Evolutionary conservation across 345 rosid genomes (phyloP).

Genomic region (Crucihimalaya himalaica): DNA sequence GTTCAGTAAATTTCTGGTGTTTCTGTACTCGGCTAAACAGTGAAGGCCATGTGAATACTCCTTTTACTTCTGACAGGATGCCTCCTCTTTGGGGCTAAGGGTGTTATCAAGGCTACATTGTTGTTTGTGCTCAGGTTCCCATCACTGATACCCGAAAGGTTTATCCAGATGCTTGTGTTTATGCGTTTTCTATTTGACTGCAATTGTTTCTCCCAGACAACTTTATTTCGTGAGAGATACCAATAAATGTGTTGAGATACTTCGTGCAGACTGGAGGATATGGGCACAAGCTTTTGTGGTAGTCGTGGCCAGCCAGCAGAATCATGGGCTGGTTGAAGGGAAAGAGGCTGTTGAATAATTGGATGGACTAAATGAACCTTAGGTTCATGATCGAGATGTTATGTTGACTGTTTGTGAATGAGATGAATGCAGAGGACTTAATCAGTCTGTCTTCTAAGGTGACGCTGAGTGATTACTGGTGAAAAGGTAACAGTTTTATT

Average conservation of each 20-base stretch:
- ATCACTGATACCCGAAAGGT: background rate
- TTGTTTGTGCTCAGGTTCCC: background rate
- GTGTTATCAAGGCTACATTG: constrained; percentile 60
- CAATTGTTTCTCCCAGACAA: background rate
- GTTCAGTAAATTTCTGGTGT: constrained; percentile 12
- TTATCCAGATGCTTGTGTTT: constrained; percentile 54
- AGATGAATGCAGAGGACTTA: constrained; percentile 64
- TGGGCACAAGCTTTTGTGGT: constrained; percentile 53
- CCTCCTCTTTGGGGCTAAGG: constrained; percentile 71
- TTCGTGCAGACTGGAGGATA: constrained; percentile 55
- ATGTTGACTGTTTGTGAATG: constrained; percentile 48
- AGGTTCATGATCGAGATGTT: constrained; percentile 46
- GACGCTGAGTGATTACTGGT: constrained; percentile 53
- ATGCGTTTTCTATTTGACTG: background rate
- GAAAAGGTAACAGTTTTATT: constrained; percentile 55
- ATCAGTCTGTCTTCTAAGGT: constrained; percentile 56
- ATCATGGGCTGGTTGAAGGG: constrained; percentile 42
- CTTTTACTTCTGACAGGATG: constrained; percentile 80
- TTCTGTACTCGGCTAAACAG: constrained; percentile 67
- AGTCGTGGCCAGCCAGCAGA: constrained; percentile 35
- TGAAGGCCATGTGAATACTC: constrained; percentile 71
- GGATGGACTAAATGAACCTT: constrained; percentile 46
- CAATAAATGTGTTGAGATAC: constrained; percentile 10
- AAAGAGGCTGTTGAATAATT: constrained; percentile 44
- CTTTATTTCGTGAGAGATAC: constrained; percentile 5